These are phyloP conservation scores for Chenopodium suecicum DNA, from an alignment of 148 eudicot species.

Conservation along the genomic window DNA sequence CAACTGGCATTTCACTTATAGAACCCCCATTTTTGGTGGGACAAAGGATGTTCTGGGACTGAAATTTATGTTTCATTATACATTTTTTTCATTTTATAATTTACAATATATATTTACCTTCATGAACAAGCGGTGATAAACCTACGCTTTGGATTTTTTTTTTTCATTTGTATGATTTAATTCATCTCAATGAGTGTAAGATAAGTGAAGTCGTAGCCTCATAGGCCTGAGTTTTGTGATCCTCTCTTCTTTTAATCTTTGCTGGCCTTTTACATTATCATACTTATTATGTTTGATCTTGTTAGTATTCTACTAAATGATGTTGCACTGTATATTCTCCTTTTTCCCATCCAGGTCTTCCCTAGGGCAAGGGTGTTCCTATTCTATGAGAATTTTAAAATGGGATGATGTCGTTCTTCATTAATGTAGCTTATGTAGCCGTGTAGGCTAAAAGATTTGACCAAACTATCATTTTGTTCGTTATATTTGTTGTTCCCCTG, in stretches of 20 bases:
- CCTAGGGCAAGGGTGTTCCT: neutral
- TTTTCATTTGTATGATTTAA: no score
- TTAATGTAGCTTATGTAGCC: neutral
- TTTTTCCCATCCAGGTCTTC: neutral
- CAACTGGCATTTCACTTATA: neutral
- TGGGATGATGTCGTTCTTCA: neutral
- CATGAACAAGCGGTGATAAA: no score
- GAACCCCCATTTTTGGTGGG: neutral
- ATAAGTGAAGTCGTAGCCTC: no score
- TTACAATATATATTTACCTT: no score
- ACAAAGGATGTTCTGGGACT: neutral
- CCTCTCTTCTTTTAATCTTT: neutral
- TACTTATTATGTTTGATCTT: neutral
- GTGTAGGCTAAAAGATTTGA: neutral
- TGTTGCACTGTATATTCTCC: neutral
- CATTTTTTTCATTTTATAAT: no score
- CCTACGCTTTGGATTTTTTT: no score
- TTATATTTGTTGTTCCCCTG: neutral
- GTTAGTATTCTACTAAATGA: no score
- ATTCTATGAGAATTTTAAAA: neutral
- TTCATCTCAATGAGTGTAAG: no score
- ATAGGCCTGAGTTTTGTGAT: no score
- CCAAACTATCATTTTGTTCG: neutral
- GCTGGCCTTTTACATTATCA: neutral
- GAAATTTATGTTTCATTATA: neutral